Evolutionary conservation across 306 rosid genomes (phyloP).

Genomic region (Pyrus communis): DNA sequence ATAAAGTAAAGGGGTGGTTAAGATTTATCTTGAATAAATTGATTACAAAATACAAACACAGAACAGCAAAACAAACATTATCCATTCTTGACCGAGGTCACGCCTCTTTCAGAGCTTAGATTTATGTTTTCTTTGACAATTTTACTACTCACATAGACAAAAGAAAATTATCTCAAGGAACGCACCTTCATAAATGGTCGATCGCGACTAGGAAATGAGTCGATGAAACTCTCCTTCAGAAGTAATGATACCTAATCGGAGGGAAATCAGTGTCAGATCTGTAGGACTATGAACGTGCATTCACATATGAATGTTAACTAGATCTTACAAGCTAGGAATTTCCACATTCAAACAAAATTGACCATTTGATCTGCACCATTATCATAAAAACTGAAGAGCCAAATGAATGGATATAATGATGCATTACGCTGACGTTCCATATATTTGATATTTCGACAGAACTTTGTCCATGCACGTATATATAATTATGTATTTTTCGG

Average conservation of each 20-base stretch:
- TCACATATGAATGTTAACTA: not conserved
- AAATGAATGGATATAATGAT: not conserved
- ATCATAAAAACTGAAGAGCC: not conserved
- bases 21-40: not conserved
- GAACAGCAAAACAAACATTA: not conserved
- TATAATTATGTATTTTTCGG: not conserved
- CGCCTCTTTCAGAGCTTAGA: not conserved
- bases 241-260: constrained; percentile 79
- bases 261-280: constrained; percentile 15
- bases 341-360: not conserved
- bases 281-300: constrained; percentile 12
- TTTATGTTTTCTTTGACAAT: too few species aligned
- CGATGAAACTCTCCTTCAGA: constrained; percentile 94
- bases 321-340: not conserved
- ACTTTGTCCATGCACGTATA: not conserved
- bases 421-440: not conserved
- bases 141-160: not conserved
- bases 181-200: constrained; percentile 94
- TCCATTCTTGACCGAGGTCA: not conserved
- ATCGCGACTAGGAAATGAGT: constrained; percentile 80
- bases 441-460: not conserved
- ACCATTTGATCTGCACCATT: not conserved
- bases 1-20: not conserved
- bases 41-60: not conserved
- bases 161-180: constrained; percentile 4